Conservation (phyloP, 169 alveolate genomes). For the Toxoplasma gondii region DNA sequence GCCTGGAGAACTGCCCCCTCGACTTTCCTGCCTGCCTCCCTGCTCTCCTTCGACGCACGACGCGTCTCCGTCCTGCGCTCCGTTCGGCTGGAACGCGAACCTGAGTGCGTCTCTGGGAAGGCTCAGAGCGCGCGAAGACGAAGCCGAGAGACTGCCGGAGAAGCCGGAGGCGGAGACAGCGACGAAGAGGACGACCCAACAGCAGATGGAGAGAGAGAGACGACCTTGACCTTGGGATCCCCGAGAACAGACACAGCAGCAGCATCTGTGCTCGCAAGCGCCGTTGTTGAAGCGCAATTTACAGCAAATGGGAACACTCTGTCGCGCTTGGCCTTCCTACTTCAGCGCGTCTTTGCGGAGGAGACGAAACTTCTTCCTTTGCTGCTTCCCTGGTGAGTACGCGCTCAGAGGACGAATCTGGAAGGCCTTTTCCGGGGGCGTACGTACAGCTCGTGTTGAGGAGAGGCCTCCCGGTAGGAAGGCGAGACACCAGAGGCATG, state of each 20-base stretch:
- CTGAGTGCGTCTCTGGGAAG: too few species aligned
- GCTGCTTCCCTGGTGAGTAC: constrained; percentile 13
- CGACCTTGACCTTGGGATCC: too few species aligned
- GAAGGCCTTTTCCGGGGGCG: too few species aligned
- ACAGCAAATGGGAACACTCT: not conserved
- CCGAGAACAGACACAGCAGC: not conserved
- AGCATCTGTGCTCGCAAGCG: not conserved
- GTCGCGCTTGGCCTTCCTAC: not conserved
- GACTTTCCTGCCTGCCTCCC: not conserved
- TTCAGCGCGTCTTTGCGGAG: not conserved
- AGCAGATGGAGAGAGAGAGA: not conserved
- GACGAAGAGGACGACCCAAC: not conserved
- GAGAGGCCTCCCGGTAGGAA: too few species aligned
- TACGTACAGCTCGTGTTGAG: too few species aligned
- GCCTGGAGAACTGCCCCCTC: not conserved
- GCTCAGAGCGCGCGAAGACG: too few species aligned
- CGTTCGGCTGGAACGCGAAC: too few species aligned
- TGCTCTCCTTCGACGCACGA: too few species aligned
- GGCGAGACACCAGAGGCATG: too few species aligned
- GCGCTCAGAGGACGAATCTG: too few species aligned
- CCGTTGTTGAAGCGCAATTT: not conserved
- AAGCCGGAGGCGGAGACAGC: not conserved
- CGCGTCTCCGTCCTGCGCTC: too few species aligned
- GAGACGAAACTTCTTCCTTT: not conserved
- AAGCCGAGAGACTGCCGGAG: not conserved